phyloP scores from a whole-genome alignment of 345 rosid species.

The Cardiospermum halicacabum region DNA sequence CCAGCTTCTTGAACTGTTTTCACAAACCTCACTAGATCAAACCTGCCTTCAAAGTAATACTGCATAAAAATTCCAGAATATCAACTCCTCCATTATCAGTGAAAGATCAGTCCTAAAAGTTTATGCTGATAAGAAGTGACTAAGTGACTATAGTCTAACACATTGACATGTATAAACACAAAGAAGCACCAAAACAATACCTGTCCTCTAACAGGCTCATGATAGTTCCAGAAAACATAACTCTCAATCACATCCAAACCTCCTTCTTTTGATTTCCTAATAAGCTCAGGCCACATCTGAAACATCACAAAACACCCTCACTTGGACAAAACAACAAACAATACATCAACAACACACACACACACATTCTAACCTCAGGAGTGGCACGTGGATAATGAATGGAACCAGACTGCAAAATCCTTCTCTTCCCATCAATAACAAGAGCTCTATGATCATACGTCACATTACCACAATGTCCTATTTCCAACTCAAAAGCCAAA shows the following conservation, averaged over 20 bases:
- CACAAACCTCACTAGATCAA: conserved; percentile 55
- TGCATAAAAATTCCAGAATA: conserved; percentile 19
- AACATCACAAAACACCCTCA: conserved; percentile 2
- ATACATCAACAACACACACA: not conserved
- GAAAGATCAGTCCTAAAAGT: too few relatives aligned
- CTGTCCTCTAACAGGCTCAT: conserved; percentile 61
- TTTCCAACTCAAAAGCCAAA: conserved; percentile 21
- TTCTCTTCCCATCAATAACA: conserved; percentile 55
- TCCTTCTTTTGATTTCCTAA: conserved; percentile 57
- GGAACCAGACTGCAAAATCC: conserved; percentile 62
- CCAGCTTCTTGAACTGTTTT: conserved; percentile 60
- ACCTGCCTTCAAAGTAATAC: conserved; percentile 64
- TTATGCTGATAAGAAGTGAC: too few relatives aligned
- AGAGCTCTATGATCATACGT: conserved; percentile 56
- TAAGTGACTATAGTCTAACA: too few relatives aligned
- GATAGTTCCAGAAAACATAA: conserved; percentile 65
- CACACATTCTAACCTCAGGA: conserved; percentile 39
- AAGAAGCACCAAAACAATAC: conserved; percentile 17
- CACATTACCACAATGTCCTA: conserved; percentile 25
- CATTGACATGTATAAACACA: not conserved
- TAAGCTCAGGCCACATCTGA: conserved; percentile 64
- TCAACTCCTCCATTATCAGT: not conserved
- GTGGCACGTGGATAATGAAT: conserved; percentile 55
- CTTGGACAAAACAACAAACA: conserved; percentile 1
- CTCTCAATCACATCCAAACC: conserved; percentile 65